Evolutionary conservation across 495 filamentous ascomycete genomes (phyloP), one percentile per base, ranked within the genome.

Genomic region (Annulohypoxylon maeteangense): DNA sequence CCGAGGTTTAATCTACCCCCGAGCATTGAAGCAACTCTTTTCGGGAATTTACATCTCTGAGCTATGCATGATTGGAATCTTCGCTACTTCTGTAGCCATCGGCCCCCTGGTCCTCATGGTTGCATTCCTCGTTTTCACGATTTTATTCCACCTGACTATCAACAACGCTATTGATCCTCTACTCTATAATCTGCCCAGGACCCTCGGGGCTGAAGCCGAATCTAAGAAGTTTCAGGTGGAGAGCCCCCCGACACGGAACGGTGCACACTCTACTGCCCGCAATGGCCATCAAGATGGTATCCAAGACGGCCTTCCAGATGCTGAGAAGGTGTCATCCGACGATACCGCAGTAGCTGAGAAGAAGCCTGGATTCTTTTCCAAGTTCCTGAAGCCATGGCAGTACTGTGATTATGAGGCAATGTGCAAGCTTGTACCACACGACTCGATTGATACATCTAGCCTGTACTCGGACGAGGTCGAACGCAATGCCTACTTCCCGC

Each of bases 21-120:
- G 90, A 36, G 95, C 92, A n/a, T 81, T 99, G 67, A 94, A 98
- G 78, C 95, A 99, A 70, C 88, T 96, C 67, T 91, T 94, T 44
- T 90, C 91, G 0, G 95, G 95, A 69, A 85, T 95, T 61, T 99
- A 99, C 79, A 81, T 99, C 14, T 86, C 89, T 34, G 89, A 94
- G 66, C 73, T 95, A 65, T 97, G 93, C 80, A 84, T 99, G 82
- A 93, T 99, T 62, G 95, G 94, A 69, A 87, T 99, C 14, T 95
- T 98, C 71, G 93, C 85, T 65, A 90, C 94, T 54, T 88, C 85
- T 8, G 81, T 82, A 7, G 88, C 92, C 29, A 69, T 89, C 16
- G 95, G 94, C 1, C 95, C 95, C 4, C 72, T 97, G 62, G 81
- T 96, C 57, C 85, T 98, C 65, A 94, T 95, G 90, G 84, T 95